phyloP scores from a whole-genome alignment of 2,329 filamentous ascomycete genomes.

The Pseudophaeomoniella oleicola region DNA sequence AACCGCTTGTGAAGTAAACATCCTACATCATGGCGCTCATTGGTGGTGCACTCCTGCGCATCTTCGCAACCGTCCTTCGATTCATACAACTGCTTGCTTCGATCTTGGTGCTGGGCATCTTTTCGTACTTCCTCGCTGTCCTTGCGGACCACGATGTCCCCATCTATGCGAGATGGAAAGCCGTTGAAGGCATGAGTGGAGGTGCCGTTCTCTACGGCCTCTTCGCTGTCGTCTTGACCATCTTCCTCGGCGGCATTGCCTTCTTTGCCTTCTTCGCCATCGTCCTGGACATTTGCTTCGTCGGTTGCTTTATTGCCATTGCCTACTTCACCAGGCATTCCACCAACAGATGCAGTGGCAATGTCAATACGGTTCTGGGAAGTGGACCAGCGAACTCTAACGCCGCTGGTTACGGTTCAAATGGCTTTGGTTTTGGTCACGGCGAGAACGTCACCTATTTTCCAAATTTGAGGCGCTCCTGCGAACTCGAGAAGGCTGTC shows the following conservation, averaged over 20 bases:
- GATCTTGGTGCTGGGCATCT: slow-evolving; percentile 61
- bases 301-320: slow-evolving; percentile 67
- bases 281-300: slow-evolving; percentile 62
- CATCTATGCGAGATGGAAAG: slow-evolving; percentile 53
- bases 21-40: slow-evolving; percentile 45
- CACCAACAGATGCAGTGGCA: slow-evolving; percentile 48
- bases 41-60: slow-evolving; percentile 50
- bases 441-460: slow-evolving; percentile 11
- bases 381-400: slow-evolving; percentile 38
- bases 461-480: slow-evolving; percentile 42
- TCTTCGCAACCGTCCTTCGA: slow-evolving; percentile 57
- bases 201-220: slow-evolving; percentile 60
- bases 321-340: slow-evolving; percentile 61
- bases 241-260: slow-evolving; percentile 60
- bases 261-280: slow-evolving; percentile 62
- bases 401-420: slow-evolving; percentile 33
- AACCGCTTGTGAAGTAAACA: too few relatives aligned
- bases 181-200: slow-evolving; percentile 67
- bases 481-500: slow-evolving; percentile 59
- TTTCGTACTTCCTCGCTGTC: slow-evolving; percentile 70
- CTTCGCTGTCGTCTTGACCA: slow-evolving; percentile 58
- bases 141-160: slow-evolving; percentile 48
- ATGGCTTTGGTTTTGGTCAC: slow-evolving; percentile 24
- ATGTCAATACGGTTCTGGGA: slow-evolving; percentile 55
- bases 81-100: slow-evolving; percentile 58